Conservation (phyloP, 164 flowering plant species). For the Stephania yunnanensis region DNA sequence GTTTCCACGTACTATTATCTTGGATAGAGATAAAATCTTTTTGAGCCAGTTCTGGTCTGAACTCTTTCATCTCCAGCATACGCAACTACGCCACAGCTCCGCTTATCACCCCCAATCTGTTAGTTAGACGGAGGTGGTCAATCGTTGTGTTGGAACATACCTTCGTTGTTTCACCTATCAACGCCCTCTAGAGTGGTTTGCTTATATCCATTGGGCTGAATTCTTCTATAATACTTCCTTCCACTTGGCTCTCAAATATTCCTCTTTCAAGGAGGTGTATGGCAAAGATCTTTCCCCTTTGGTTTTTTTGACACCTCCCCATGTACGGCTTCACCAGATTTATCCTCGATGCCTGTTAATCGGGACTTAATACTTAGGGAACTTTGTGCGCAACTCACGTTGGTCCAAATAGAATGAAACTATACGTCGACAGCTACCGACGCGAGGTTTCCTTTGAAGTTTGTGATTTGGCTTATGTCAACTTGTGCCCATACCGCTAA, state of each 20-base stretch:
- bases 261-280: neutral
- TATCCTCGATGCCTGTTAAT: no score
- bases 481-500: neutral
- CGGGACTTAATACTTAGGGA: no score
- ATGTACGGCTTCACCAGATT: no score
- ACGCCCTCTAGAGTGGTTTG: neutral
- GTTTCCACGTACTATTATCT: no score
- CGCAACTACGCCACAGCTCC: no score
- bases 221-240: neutral
- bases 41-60: no score
- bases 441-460: neutral
- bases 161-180: neutral
- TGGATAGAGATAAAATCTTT: no score
- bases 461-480: neutral
- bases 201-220: neutral
- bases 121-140: neutral
- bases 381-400: no score
- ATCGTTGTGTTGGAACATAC: neutral
- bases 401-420: neutral
- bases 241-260: neutral
- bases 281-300: neutral
- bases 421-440: neutral
- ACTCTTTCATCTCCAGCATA: no score
- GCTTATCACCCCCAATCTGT: neutral
- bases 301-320: no score